Conservation (phyloP, 2,329 filamentous ascomycete species). For the Ceratocystis harringtonii region DNA sequence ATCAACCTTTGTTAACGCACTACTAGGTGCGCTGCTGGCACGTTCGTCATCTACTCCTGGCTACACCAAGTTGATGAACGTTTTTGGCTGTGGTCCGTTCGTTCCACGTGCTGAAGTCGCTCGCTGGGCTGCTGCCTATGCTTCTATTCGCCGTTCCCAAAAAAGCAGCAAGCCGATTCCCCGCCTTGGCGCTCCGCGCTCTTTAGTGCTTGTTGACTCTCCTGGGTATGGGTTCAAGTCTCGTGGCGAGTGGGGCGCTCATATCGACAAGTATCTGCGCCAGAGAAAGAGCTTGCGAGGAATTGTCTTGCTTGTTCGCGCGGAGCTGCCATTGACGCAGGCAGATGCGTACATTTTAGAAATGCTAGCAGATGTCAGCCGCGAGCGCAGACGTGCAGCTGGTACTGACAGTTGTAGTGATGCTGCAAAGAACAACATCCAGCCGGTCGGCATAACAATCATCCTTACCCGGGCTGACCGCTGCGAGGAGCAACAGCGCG, state of each 20-base stretch:
- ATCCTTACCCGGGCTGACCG: conserved; percentile 46
- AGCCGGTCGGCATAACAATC: conserved; percentile 27
- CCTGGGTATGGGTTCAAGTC: conserved; percentile 37
- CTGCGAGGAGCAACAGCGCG: conserved; percentile 19
- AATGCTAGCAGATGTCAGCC: conserved; percentile 31
- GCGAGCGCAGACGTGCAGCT: conserved; percentile 21
- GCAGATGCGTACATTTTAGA: conserved; percentile 34
- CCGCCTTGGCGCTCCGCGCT: conserved; percentile 26
- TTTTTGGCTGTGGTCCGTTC: conserved; percentile 37
- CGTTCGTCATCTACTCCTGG: conserved; percentile 37
- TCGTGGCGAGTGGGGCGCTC: conserved; percentile 35
- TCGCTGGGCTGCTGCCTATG: conserved; percentile 1
- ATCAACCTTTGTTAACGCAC: conserved; percentile 72
- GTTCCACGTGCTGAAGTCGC: conserved; percentile 17
- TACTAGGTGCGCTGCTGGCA: conserved; percentile 42
- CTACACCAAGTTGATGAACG: conserved; percentile 40
- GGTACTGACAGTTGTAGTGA: background rate
- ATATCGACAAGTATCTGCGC: conserved; percentile 37
- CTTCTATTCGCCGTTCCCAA: background rate
- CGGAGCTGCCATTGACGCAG: conserved; percentile 35
- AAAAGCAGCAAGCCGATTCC: conserved; percentile 9
- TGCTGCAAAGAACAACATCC: background rate
- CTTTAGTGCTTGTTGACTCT: conserved; percentile 36
- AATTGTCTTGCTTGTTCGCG: conserved; percentile 39
- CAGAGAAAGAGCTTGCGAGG: conserved; percentile 34